Base-by-base conservation (phyloP, 202 grass and related monocot genomes). In the Panicum virgatum region DNA sequence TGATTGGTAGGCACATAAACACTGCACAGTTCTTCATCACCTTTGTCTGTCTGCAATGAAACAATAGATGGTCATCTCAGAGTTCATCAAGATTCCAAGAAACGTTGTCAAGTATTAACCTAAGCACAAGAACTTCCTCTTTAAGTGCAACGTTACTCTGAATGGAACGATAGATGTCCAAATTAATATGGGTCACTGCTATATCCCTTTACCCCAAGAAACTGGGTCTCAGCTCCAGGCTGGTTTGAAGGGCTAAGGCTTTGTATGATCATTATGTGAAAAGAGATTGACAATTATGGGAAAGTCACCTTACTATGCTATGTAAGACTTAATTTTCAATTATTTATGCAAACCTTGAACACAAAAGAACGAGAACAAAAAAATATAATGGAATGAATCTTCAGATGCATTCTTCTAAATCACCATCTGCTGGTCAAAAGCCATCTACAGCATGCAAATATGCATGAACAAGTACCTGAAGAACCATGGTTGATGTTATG, bases 1-100 rank as follows among this genome's bases (percentile, higher is more conserved):
- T 99, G 97, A 84, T 99, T 99, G 72, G 93, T 99, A 73, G 97
- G 97, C 44, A 99, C 97, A 50, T 93, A 99, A 62, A 96, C 91
- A 83, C 97, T 96, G 52, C 97, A 99, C 70, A 99, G 84, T 57
- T 99, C 96, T 86, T 96, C 93, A 86, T 96, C 97, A 77, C 97
- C 97, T 90, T 92, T 93, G 48, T 99, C 89, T 51, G 80, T 96
- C 93, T 99, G 91, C 84, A 93, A 90, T 57, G 20, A 26, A 80
- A 89, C 34, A 62, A 44, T 53, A 87, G 15, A 88, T 29, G 42
- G 59, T 66, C 57, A 81, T 18, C 34, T 77, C 66, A 77, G 48
- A 79, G 48, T 86, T 78, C 51, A 87, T 25, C 57, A 29, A 60
- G 23, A 26, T 59, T 57, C 16, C n/a, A 62, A 53, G 32, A 42